These are phyloP conservation scores for Physcomitrellopsis africana DNA, from an alignment of 225 moss, liverwort and hornwort species.

Conservation along the genomic window DNA sequence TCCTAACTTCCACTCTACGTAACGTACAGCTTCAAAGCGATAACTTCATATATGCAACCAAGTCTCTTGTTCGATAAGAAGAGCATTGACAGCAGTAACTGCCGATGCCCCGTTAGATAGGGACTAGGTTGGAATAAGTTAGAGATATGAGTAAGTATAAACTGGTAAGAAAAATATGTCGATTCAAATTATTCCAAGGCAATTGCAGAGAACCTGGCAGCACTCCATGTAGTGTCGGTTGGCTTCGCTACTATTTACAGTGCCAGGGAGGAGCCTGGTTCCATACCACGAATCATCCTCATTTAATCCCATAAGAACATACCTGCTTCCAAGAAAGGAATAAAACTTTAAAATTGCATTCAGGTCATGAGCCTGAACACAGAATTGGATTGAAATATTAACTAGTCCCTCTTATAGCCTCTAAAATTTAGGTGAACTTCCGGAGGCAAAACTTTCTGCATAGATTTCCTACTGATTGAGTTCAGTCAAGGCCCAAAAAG, in stretches of 20 bases:
- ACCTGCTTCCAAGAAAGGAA: slow-evolving; percentile 32
- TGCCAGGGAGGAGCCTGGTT: slow-evolving; percentile 62
- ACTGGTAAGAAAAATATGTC: slow-evolving; percentile 2
- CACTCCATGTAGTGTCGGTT: slow-evolving; percentile 68
- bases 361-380: not conserved
- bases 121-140: not conserved
- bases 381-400: not conserved
- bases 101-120: not conserved
- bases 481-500: too few species aligned
- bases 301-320: slow-evolving; percentile 43
- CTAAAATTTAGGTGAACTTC: not conserved
- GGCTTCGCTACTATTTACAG: slow-evolving; percentile 59
- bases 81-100: not conserved
- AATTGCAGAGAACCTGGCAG: slow-evolving; percentile 42
- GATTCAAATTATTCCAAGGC: slow-evolving; percentile 3
- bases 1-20: not conserved
- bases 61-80: not conserved
- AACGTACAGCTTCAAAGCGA: not conserved
- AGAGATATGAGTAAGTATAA: not conserved
- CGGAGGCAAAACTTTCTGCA: too few species aligned
- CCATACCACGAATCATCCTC: slow-evolving; percentile 71
- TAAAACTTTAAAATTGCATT: not conserved
- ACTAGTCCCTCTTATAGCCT: not conserved
- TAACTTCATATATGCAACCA: not conserved
- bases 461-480: too few species aligned